A percentile compares a stretch with the other conserved stretches of the same genome.
Conservation (phyloP, 441 rosid genomes). For the Pelargonium citronellum region DNA sequence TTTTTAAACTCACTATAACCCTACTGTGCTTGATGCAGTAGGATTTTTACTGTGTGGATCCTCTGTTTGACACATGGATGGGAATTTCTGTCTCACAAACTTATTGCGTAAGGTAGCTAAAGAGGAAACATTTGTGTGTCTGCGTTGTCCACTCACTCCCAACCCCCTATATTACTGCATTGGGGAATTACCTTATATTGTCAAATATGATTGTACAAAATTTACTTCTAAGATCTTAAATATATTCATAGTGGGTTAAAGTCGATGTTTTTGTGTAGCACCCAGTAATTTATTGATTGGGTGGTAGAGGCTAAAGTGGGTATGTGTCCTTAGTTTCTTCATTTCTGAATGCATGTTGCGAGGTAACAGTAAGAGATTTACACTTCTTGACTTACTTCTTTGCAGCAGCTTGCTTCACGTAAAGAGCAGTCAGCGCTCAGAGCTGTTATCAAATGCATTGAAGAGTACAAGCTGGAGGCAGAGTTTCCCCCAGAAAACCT, state of each 20-base stretch:
- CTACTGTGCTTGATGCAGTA: too few species aligned
- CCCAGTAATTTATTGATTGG: too few species aligned
- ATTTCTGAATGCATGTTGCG: too few species aligned
- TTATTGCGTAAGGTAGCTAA: background rate
- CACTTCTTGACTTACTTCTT: too few species aligned
- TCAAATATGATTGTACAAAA: too few species aligned
- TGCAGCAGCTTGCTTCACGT: conserved; percentile 76
- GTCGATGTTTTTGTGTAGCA: too few species aligned
- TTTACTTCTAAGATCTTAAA: background rate
- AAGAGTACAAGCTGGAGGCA: conserved; percentile 82
- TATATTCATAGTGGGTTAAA: background rate
- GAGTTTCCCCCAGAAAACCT: conserved; percentile 89
- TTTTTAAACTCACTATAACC: too few species aligned
- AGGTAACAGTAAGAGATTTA: too few species aligned
- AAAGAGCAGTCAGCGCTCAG: conserved; percentile 91
- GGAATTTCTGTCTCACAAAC: background rate
- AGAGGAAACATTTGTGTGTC: background rate
- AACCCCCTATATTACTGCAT: background rate
- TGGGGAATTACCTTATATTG: too few species aligned
- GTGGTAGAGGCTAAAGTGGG: too few species aligned
- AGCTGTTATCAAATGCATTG: conserved; percentile 88
- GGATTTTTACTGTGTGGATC: background rate
- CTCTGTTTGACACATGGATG: background rate
- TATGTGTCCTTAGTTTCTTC: too few species aligned
- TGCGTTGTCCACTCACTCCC: background rate